Base-by-base conservation (phyloP, 768 basidiomycete species). In the Tricholoma flavovirens region DNA sequence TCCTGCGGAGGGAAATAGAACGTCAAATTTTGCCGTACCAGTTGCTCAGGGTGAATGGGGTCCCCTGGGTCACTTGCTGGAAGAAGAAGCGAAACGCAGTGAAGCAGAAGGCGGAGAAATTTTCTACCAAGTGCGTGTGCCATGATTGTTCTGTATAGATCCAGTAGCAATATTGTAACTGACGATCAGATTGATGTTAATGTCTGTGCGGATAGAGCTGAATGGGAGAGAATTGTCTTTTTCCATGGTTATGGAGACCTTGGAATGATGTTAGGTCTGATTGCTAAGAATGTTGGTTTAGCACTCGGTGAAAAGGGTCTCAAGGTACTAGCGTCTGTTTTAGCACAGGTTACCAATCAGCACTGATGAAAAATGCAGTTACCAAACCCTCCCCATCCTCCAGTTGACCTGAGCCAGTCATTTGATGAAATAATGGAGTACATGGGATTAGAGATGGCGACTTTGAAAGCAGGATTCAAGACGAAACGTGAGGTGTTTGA, bases 171-270 rank as follows among this genome's bases (percentile, higher is more conserved):
- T 7, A 9, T 45, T 4, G 24, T 45, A 45, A 22, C 14, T 15
- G 22, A 15, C 12, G 15, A 46, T 26, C 50, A 90, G 74, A 79
- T 89, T 8, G 88, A 90, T 60, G 76, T 88, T 14, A 76, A 81
- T 58, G 77, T 85, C 3, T 86, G 84, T 61, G 65, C 61, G 2
- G 75, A 81, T 64, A 67, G 69, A 61, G 74, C 70, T 17, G 81
- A 81, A 62, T 81, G 71, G 67, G 73, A 83, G 21, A 73, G 82
- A 19, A 67, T 80, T 14, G 64, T 75, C 21, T 80, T 87, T 67
- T 80, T 80, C 62, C 76, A 82, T 56, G 78, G 81, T 1, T 88
- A 87, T 61, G 88, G 88, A 8, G 88, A 88, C 61, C 73, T 88
- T 15, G 84, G 83, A 0, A 86, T 87, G 80, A 85, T 89, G 14